Evolutionary conservation across 1,284 basidiomycete genomes (phyloP).

Genomic region (Pterulicium gracile): DNA sequence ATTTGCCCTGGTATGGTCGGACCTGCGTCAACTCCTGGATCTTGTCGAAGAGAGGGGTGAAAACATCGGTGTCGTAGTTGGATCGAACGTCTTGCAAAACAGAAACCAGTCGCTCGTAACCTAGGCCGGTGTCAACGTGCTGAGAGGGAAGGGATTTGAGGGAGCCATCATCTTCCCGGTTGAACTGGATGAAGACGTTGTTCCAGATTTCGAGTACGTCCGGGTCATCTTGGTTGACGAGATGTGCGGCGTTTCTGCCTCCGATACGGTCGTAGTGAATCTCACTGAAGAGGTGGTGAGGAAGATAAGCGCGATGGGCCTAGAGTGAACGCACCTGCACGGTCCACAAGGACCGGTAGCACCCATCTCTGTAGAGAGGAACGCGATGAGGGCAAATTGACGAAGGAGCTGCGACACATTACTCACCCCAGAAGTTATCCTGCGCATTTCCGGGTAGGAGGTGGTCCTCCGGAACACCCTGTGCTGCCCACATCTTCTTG

Average conservation of each 20-base stretch:
- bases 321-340: slow-evolving; percentile 52
- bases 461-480: slow-evolving; percentile 84
- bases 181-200: slow-evolving; percentile 99
- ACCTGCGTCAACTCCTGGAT: slow-evolving; percentile 88
- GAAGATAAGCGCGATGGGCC: slow-evolving; percentile 3
- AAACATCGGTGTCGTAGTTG: slow-evolving; percentile 98
- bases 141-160: slow-evolving; percentile 80
- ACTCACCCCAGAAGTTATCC: slow-evolving; percentile 97
- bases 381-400: slow-evolving; percentile 4
- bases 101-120: slow-evolving; percentile 95
- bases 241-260: slow-evolving; percentile 80
- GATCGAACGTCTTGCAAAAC: slow-evolving; percentile 85
- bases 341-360: slow-evolving; percentile 96
- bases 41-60: slow-evolving; percentile 80
- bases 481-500: slow-evolving; percentile 76
- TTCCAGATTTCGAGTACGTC: slow-evolving; percentile 99
- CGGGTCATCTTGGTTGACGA: slow-evolving; percentile 94
- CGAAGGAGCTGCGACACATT: slow-evolving; percentile 1
- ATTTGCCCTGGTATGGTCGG: slow-evolving; percentile 80
- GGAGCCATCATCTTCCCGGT: slow-evolving; percentile 84
- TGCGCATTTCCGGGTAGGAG: slow-evolving; percentile 92
- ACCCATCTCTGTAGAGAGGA: slow-evolving; percentile 77
- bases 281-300: slow-evolving; percentile 44
- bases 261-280: slow-evolving; percentile 97
- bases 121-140: slow-evolving; percentile 98